Conservation (phyloP, 352 stramenopile genomes). For the Phytophthora tubulina region DNA sequence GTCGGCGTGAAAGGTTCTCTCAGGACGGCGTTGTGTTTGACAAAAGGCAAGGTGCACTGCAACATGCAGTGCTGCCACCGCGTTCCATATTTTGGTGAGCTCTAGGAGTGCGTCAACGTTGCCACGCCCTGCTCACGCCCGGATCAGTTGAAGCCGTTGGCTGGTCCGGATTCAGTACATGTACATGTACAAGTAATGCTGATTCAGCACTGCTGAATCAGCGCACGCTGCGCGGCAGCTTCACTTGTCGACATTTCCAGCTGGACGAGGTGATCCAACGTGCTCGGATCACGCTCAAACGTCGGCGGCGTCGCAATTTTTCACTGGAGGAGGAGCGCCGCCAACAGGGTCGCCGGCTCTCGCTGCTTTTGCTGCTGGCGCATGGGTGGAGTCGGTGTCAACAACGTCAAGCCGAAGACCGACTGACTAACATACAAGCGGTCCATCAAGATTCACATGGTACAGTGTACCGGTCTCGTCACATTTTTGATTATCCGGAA, state of each 20-base stretch:
- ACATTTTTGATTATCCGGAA: conserved; percentile 2
- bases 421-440: conserved; percentile 26
- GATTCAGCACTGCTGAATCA: too few relatives aligned
- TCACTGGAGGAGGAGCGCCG: conserved; percentile 4
- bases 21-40: background rate
- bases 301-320: conserved; percentile 6
- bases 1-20: conserved; percentile 19
- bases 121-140: conserved; percentile 1
- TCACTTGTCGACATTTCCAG: conserved; percentile 16
- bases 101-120: conserved; percentile 1
- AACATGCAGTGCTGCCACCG: background rate
- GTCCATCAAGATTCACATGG: background rate
- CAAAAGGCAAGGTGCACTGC: background rate
- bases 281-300: conserved; percentile 15
- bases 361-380: background rate
- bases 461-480: conserved; percentile 11
- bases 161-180: conserved; percentile 15
- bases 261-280: conserved; percentile 29
- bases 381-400: background rate
- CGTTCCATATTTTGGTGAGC: conserved; percentile 2
- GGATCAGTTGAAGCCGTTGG: conserved; percentile 27
- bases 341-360: conserved; percentile 4
- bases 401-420: background rate
- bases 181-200: background rate
- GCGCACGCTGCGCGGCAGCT: background rate